Evolutionary conservation across 768 basidiomycete species (phyloP), one percentile per base, ranked within the genome.

Genomic region (Naganishia onofrii): DNA sequence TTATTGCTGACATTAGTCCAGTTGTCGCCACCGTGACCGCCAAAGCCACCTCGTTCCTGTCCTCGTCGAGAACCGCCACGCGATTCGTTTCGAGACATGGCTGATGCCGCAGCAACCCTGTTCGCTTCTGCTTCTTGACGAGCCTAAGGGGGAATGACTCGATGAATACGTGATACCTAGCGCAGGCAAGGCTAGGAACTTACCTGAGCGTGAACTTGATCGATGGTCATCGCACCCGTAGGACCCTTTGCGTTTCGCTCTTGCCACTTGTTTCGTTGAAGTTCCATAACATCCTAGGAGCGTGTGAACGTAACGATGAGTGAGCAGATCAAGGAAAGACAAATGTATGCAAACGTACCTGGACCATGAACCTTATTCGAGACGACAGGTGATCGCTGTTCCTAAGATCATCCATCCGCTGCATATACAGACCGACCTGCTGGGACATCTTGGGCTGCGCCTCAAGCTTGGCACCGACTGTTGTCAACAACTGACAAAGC

Each of bases 301-400:
- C 34, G 38, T 44, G 56, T 34, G 53, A 71, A 42, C 8, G 26
- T 42, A 9, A 31, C 42, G 42, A 54, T 31, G 29, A 46, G n/a
- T 21, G 36, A n/a, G n/a, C 36, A 23, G 1, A 32, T 23, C 21
- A 12, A 44, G 23, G n/a, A n/a, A 65, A n/a, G 21, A 8, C 19
- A 2, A n/a, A 46, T 12, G 42, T 21, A 7, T n/a, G 34, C 23
- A 2, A 44, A 83, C 86, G 68, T 71, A 95, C 94, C 88, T 92
- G 88, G 69, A 99, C 85, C 93, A 97, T 96, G 82, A 90, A 97
- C 68, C 89, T 88, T 86, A 97, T 91, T 76, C 96, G 89, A 21
- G 92, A 86, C 70, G 87, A 88, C 72, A 96, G 88, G 66, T 89
- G 88, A 19, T 75, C 81, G 75, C 87, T 91, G 83, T 88, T 89